Conservation (phyloP, 2,329 filamentous ascomycete genomes). For the Sarocladiaceae sp. region DNA sequence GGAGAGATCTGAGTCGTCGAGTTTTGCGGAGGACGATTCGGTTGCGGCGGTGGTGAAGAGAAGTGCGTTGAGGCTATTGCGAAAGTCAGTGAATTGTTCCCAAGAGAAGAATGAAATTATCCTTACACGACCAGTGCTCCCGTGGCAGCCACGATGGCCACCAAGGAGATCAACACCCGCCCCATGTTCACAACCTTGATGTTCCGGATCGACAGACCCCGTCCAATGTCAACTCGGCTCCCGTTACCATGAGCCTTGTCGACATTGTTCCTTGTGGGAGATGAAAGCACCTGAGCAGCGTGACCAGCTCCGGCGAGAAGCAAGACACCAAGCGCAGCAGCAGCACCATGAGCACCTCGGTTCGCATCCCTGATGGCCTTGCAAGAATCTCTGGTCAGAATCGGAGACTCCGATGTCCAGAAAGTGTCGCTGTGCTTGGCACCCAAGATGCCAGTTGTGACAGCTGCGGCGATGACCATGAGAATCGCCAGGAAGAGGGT, state of each 20-base stretch:
- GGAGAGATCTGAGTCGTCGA: slow-evolving; percentile 6
- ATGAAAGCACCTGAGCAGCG: slow-evolving; percentile 48
- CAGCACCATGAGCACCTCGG: slow-evolving; percentile 37
- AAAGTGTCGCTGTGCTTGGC: background rate
- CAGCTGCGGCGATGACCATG: slow-evolving; percentile 33
- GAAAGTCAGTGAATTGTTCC: background rate
- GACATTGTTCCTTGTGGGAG: slow-evolving; percentile 47
- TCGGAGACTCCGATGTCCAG: slow-evolving; percentile 28
- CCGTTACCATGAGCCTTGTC: slow-evolving; percentile 39
- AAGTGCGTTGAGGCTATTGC: slow-evolving; percentile 45
- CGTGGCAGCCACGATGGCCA: slow-evolving; percentile 38
- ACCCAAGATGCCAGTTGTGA: slow-evolving; percentile 25
- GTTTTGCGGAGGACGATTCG: slow-evolving; percentile 14
- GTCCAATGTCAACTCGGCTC: slow-evolving; percentile 49
- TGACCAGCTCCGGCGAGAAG: slow-evolving; percentile 49
- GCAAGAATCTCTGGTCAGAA: slow-evolving; percentile 39
- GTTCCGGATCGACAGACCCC: slow-evolving; percentile 46
- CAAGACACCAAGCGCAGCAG: slow-evolving; percentile 38
- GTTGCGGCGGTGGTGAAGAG: slow-evolving; percentile 36
- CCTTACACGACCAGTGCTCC: slow-evolving; percentile 46
- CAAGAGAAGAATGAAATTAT: background rate
- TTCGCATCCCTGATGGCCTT: slow-evolving; percentile 28
- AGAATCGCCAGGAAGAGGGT: slow-evolving; percentile 33
- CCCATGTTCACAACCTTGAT: slow-evolving; percentile 36
- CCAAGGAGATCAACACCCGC: slow-evolving; percentile 32